Conservation (phyloP, 805 yeast species). For the Blastobotrys parvus region DNA sequence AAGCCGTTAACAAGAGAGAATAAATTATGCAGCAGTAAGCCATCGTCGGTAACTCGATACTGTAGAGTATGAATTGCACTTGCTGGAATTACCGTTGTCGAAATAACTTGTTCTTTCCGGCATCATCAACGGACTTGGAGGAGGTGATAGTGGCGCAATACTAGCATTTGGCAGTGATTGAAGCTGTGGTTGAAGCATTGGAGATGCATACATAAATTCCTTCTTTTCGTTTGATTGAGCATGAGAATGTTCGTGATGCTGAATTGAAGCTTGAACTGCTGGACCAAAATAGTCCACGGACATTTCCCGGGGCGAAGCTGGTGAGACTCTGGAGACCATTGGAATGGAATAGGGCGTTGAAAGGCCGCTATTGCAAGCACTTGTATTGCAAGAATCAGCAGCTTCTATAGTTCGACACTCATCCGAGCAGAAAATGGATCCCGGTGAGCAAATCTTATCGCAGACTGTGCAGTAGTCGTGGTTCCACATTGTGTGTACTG, state of each 20-base stretch:
- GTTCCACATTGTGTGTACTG: slow-evolving; percentile 33
- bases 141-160: slow-evolving; percentile 3
- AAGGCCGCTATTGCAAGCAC: too few species aligned
- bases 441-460: slow-evolving; percentile 40
- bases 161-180: not conserved
- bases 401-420: slow-evolving; percentile 27
- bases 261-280: not conserved
- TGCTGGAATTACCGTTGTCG: not conserved
- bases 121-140: slow-evolving; percentile 10
- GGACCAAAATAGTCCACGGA: not conserved
- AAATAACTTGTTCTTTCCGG: slow-evolving; percentile 1
- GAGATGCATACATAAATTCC: slow-evolving; percentile 4
- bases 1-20: not conserved
- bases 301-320: not conserved
- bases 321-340: not conserved
- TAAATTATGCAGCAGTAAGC: slow-evolving; percentile 3
- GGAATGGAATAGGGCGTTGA: too few species aligned
- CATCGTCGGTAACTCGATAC: slow-evolving; percentile 2
- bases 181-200: slow-evolving; percentile 5
- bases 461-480: slow-evolving; percentile 53
- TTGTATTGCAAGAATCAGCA: too few species aligned
- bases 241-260: not conserved
- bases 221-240: not conserved
- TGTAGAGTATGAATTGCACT: not conserved
- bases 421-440: slow-evolving; percentile 41